phyloP scores from a whole-genome alignment of 768 basidiomycete species.

The Candolleomyces eurysporus region DNA sequence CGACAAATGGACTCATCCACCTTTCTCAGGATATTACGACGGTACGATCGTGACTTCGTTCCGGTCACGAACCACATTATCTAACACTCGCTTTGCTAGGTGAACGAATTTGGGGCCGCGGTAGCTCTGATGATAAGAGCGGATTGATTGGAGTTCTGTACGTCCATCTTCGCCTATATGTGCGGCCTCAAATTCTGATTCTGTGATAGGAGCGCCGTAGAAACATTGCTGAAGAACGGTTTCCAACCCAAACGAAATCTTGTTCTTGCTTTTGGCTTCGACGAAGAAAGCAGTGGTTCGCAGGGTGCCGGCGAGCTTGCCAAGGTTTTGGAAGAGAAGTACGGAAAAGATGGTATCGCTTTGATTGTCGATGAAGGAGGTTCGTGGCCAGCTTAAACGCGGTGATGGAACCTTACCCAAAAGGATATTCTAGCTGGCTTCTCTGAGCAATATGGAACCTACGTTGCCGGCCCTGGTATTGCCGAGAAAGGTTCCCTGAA shows the following conservation, averaged over 20 bases:
- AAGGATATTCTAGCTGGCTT: slow-evolving; percentile 40
- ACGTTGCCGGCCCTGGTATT: slow-evolving; percentile 61
- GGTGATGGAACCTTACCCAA: background rate
- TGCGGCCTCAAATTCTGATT: background rate
- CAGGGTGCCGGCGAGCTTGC: slow-evolving; percentile 56
- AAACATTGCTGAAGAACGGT: slow-evolving; percentile 58
- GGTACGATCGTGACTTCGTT: slow-evolving; percentile 28
- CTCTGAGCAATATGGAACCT: slow-evolving; percentile 45
- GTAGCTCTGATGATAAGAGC: slow-evolving; percentile 73
- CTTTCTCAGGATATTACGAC: slow-evolving; percentile 63
- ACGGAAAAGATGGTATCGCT: slow-evolving; percentile 71
- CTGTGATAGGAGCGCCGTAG: slow-evolving; percentile 47
- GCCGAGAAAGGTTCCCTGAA: slow-evolving; percentile 75
- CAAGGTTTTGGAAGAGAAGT: slow-evolving; percentile 49
- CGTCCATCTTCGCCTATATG: slow-evolving; percentile 6
- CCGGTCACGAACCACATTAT: background rate
- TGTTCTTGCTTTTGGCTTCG: slow-evolving; percentile 69
- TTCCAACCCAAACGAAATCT: slow-evolving; percentile 65
- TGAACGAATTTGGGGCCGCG: slow-evolving; percentile 72
- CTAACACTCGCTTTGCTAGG: slow-evolving; percentile 21
- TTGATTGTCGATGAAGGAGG: slow-evolving; percentile 90
- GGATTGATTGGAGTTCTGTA: slow-evolving; percentile 69
- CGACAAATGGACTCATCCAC: slow-evolving; percentile 57
- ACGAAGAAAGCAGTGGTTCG: slow-evolving; percentile 64
- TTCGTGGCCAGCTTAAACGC: slow-evolving; percentile 24